These are phyloP conservation scores for Hanseniaspora lindneri DNA, from an alignment of 805 yeast species.

Conservation along the genomic window DNA sequence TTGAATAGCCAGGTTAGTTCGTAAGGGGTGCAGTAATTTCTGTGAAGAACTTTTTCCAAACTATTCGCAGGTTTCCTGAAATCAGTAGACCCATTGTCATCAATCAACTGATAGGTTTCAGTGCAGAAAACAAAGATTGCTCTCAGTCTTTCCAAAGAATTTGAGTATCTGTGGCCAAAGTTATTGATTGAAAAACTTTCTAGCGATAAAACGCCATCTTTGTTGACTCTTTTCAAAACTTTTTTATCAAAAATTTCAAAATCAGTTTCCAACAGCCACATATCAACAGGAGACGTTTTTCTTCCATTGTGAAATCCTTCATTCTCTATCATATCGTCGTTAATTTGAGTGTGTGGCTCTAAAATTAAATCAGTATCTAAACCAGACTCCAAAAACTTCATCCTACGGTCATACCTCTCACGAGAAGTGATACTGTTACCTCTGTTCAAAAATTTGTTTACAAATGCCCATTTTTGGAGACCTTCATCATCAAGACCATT, in stretches of 20 bases:
- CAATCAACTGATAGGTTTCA: conserved; percentile 42
- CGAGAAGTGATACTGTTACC: conserved; percentile 54
- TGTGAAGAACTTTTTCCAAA: conserved; percentile 33
- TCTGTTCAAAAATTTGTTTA: conserved; percentile 53
- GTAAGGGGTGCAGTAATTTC: conserved; percentile 48
- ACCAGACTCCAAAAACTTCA: conserved; percentile 36
- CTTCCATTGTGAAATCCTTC: conserved; percentile 29
- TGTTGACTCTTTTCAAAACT: conserved; percentile 30
- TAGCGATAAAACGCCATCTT: conserved; percentile 37
- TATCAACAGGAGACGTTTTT: conserved; percentile 23
- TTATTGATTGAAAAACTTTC: conserved; percentile 44
- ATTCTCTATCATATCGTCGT: conserved; percentile 37
- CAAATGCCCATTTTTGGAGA: conserved; percentile 39
- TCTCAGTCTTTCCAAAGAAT: conserved; percentile 48
- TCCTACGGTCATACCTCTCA: conserved; percentile 61
- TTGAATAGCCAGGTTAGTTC: conserved; percentile 70
- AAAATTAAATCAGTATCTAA: conserved; percentile 49
- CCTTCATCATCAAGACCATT: conserved; percentile 16
- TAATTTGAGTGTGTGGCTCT: conserved; percentile 45
- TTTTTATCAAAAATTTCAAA: conserved; percentile 35
- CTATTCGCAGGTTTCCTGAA: conserved; percentile 32
- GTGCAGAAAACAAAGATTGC: conserved; percentile 54
- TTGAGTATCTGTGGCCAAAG: conserved; percentile 41
- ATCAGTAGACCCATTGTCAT: conserved; percentile 30
- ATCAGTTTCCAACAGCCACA: conserved; percentile 27